phyloP scores from a whole-genome alignment of 768 basidiomycete species.

The Boletus rufocinnamomeus region DNA sequence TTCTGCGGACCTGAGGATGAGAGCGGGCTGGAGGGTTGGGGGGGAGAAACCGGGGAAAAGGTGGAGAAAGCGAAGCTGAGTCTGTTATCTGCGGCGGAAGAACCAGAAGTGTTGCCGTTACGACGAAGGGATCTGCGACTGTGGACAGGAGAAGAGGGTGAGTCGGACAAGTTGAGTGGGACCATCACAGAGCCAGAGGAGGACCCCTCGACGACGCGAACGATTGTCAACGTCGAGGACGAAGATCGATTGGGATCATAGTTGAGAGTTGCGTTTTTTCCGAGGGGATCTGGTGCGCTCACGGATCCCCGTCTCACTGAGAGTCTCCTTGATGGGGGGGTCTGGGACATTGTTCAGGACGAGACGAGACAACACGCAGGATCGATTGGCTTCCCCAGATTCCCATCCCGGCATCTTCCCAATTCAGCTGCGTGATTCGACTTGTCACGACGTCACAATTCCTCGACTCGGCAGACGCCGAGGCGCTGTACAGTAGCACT shows the following conservation, averaged over 20 bases:
- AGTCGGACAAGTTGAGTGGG: slow-evolving; percentile 30
- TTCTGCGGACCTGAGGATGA: slow-evolving; percentile 31
- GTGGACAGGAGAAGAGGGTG: slow-evolving; percentile 27
- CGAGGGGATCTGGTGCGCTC: slow-evolving; percentile 70
- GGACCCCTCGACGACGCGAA: slow-evolving; percentile 53
- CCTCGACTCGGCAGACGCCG: slow-evolving; percentile 19
- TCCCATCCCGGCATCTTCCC: slow-evolving; percentile 2
- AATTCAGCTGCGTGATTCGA: slow-evolving; percentile 4
- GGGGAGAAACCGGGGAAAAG: slow-evolving; percentile 42
- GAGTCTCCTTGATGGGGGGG: slow-evolving; percentile 35
- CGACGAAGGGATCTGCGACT: slow-evolving; percentile 36
- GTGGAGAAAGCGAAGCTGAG: slow-evolving; percentile 69
- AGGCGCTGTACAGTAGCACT: slow-evolving; percentile 23
- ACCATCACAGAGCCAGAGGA: slow-evolving; percentile 8
- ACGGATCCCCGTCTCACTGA: slow-evolving; percentile 66
- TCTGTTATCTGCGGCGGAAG: slow-evolving; percentile 36
- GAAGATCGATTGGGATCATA: slow-evolving; percentile 54
- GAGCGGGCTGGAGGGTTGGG: slow-evolving; percentile 23
- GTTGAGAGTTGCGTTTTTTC: slow-evolving; percentile 53
- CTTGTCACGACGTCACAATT: not conserved
- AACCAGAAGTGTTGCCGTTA: slow-evolving; percentile 32
- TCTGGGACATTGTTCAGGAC: slow-evolving; percentile 21
- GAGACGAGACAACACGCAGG: not conserved
- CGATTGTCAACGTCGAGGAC: slow-evolving; percentile 71
- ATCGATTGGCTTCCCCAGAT: slow-evolving; percentile 2